Percentiles rank a stretch among this genome's conserved stretches.
Evolutionary conservation across 345 rosid species (phyloP).

Genomic region (Murraya koenigii): DNA sequence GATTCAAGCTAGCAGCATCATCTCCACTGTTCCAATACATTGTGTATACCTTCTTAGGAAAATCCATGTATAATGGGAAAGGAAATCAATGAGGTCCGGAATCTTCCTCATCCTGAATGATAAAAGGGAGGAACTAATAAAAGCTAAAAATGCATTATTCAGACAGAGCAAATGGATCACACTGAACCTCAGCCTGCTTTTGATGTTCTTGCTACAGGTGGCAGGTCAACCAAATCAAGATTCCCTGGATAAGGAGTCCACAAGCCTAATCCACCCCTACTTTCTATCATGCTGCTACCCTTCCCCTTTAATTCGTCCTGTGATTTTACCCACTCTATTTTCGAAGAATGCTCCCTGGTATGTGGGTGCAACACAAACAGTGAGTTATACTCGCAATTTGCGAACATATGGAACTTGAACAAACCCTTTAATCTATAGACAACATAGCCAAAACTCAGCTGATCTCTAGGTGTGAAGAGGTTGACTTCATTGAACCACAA

Average conservation of each 20-base stretch:
- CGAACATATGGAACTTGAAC: constrained; percentile 85
- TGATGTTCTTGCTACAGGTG: constrained; percentile 69
- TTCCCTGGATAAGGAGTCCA: constrained; percentile 94
- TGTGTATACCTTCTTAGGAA: not conserved
- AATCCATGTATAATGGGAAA: not conserved
- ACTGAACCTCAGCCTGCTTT: constrained; percentile 69
- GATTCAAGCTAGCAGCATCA: not conserved
- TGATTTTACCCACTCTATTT: constrained; percentile 92
- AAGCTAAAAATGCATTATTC: not conserved
- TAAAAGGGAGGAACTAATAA: not conserved
- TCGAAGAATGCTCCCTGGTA: constrained; percentile 93
- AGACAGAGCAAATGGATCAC: not conserved
- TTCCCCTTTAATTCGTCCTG: constrained; percentile 65
- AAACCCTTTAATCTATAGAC: constrained; percentile 63
- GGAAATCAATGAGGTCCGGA: not conserved
- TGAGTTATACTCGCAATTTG: constrained; percentile 91
- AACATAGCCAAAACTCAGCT: constrained; percentile 88
- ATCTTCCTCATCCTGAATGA: not conserved
- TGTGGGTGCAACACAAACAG: constrained; percentile 79
- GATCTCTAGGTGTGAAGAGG: constrained; percentile 97
- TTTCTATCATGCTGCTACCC: constrained; percentile 81
- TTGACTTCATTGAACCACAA: constrained; percentile 98
- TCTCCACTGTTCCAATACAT: not conserved
- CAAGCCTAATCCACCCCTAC: constrained; percentile 84
- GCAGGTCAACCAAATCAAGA: constrained; percentile 67